Percentiles rank a stretch among this genome's conserved stretches.
phyloP scores from a whole-genome alignment of 164 flowering plant species.

The Sedum album region DNA sequence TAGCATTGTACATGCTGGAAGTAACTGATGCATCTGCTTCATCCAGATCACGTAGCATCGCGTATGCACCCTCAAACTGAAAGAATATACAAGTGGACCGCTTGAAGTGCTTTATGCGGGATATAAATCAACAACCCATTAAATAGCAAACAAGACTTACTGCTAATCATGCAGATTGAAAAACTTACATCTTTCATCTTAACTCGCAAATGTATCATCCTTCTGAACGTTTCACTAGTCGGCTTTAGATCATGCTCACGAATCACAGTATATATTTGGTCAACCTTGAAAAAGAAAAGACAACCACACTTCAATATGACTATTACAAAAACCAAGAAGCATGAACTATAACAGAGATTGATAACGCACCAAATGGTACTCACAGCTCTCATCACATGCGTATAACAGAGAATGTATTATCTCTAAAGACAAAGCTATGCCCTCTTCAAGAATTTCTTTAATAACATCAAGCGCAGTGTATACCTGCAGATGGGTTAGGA shows the following conservation, averaged over 20 bases:
- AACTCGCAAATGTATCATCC: conserved; percentile 50
- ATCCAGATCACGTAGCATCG: conserved; percentile 46
- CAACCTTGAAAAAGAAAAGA: conserved; percentile 36
- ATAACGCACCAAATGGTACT: conserved; percentile 56
- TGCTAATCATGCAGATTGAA: not conserved
- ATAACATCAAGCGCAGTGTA: conserved; percentile 65
- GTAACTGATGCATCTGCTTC: conserved; percentile 44
- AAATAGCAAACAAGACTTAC: not conserved
- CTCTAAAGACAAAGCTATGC: conserved; percentile 33
- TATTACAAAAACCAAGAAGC: not conserved
- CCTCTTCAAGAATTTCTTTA: conserved; percentile 47
- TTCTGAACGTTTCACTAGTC: conserved; percentile 53
- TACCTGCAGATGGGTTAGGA: conserved; percentile 34
- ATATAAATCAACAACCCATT: conserved; percentile 1
- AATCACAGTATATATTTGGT: conserved; percentile 47
- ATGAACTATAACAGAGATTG: not conserved
- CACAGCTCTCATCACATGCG: conserved; percentile 50
- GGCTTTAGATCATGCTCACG: conserved; percentile 37
- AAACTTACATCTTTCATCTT: conserved; percentile 85
- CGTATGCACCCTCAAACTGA: conserved; percentile 78
- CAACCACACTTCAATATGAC: not conserved
- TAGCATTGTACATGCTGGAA: conserved; percentile 61
- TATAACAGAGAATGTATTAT: conserved; percentile 38
- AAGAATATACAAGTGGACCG: not conserved
- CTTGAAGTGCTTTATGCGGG: no score